Evolutionary conservation across 306 rosid genomes (phyloP), one percentile per base, ranked within the genome.

Genomic region (Cercis canadensis): DNA sequence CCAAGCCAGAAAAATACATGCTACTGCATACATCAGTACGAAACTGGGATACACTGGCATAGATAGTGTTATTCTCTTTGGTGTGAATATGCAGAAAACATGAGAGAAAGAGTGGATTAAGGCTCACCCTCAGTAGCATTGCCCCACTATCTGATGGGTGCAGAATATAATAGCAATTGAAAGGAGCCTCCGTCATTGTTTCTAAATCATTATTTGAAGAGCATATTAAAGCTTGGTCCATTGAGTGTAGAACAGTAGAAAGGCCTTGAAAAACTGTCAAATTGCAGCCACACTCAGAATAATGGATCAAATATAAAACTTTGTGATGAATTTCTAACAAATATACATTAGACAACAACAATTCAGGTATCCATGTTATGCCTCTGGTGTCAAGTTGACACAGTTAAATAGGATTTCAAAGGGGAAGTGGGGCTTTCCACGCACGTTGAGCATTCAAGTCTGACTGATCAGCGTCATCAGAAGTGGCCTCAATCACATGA

Each of bases 91-190:
- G 65, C 40, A 39, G 75, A 68, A 65, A 52, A 47, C 56, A 61
- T 65, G 54, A 78, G 13, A 65, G 51, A 63, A 69, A 57, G 63
- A 56, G 16, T 57, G 57, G 36, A 43, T 55, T 19, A 59, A 59
- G 64, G 71, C 79, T 84, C 66, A 90, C 92, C 82, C 91, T 84
- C 70, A 90, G 79, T 61, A 86, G 91, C 92, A 90, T 86, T 63
- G 90, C 81, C 67, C 94, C 96, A 1, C 71, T 81, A 66, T 69
- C 72, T 57, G 94, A 90, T 46, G 96, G 84, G 73, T 78, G 90
- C 54, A 90, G 85, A 66, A 90, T 66, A 69, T 90, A 90, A 75
- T 82, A 90, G 81, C 92, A 86, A 29, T 64, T 81, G 66, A 76
- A 87, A 62, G 89, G 73, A 69, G 82, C 81, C 86, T 82, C 87